phyloP scores from a whole-genome alignment of 495 filamentous ascomycete genomes.

The Apodospora peruviana region DNA sequence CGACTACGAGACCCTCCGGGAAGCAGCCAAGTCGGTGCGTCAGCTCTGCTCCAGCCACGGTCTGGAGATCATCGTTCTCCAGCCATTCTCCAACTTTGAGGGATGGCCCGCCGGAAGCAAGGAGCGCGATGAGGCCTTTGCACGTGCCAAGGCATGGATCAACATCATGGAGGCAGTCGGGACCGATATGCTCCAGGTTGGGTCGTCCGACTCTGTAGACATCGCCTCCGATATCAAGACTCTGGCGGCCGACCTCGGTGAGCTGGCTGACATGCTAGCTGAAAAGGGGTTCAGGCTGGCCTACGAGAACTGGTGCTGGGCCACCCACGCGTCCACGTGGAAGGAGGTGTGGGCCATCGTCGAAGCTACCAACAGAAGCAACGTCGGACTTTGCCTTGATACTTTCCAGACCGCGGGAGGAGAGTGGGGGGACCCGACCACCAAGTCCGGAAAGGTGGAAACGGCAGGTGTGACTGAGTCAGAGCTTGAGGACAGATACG shows the following conservation, averaged over 20 bases:
- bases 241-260: conserved; percentile 56
- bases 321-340: conserved; percentile 65
- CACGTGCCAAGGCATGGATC: conserved; percentile 63
- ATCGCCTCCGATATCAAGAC: conserved; percentile 42
- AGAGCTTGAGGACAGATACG: conserved; percentile 48
- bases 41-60: conserved; percentile 45
- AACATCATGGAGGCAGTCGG: conserved; percentile 65
- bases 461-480: conserved; percentile 7
- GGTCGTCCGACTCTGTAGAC: conserved; percentile 59
- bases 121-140: conserved; percentile 61
- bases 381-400: conserved; percentile 74
- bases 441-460: conserved; percentile 50
- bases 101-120: conserved; percentile 57
- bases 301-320: conserved; percentile 88
- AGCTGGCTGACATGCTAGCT: conserved; percentile 60
- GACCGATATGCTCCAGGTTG: conserved; percentile 73
- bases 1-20: conserved; percentile 51
- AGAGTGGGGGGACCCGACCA: conserved; percentile 74
- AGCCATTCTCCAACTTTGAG: conserved; percentile 78
- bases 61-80: conserved; percentile 65
- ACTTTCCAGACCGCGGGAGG: conserved; percentile 74
- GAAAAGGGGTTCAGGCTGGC: conserved; percentile 54
- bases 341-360: conserved; percentile 64
- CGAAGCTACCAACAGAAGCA: conserved; percentile 51
- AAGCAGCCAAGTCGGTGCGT: conserved; percentile 46